Evolutionary conservation across 306 rosid species (phyloP), one percentile per base, ranked within the genome.

Genomic region (Senna tora): DNA sequence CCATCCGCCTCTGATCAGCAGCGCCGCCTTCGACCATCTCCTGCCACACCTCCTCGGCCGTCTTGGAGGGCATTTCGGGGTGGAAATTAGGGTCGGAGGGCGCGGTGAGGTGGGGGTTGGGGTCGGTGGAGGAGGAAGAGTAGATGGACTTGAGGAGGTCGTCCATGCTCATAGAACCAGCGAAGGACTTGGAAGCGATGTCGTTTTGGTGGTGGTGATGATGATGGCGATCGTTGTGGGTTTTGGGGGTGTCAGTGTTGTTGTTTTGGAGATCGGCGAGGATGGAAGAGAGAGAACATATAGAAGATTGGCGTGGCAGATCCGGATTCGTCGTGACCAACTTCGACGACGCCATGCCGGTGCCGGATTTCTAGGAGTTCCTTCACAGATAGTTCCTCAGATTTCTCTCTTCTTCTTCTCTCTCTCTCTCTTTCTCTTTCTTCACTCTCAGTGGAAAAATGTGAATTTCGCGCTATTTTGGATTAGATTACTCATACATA

Each of bases 291-390:
- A 83, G 73, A 10, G 96, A 85, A 77, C 88, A 85, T 46, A 83
- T 53, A 75, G 90, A 86, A 2, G 95, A 85, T 65, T 87, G 81
- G 9, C 84, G 90, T 74, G 87, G 90, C 65, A 81, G 90, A 83
- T 89, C 96, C 81, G 96, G 52, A 77, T 81, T 85, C 72, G 88
- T 68, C 57, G 87, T 75, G 33, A 74, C 87, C 79, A 88, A 72
- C 67, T 88, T 88, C 58, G 93, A 73, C 77, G 87, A 84, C 76
- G 91, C 87, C 94, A 86, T 88, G 67, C 69, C 79, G 78, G 68
- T 85, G 67, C 69, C 79, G 76, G 74, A 54, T 47, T 84, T 79
- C 62, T 55, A 79, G 85, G 49, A 34, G 39, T 21, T 25, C 22
- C 25, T 15, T 19, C 16, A 9, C 16, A 63, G 56, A 16, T 25